Evolutionary conservation across 2,329 filamentous ascomycete genomes (phyloP).

Genomic region (Colletotrichum sp.): DNA sequence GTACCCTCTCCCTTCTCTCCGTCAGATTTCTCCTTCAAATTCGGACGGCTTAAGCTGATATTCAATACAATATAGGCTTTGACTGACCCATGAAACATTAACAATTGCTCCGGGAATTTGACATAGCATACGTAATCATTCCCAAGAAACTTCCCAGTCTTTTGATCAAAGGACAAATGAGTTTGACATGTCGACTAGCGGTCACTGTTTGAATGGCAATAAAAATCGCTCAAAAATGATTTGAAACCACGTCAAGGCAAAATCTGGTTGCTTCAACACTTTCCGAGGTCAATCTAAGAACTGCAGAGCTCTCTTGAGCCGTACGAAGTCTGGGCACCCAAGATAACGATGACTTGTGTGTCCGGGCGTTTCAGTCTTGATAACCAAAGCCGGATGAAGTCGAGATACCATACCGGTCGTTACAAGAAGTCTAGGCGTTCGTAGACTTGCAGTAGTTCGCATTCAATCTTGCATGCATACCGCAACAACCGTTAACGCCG

Average conservation of each 20-base stretch:
- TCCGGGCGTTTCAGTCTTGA: background rate
- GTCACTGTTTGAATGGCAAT: rapidly evolving
- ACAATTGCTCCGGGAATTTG: rapidly evolving
- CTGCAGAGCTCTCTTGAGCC: background rate
- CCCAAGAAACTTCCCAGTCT: background rate
- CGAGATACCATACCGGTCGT: background rate
- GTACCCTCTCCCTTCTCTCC: background rate
- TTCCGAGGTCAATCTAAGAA: rapidly evolving
- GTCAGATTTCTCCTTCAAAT: too few species aligned
- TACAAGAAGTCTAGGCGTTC: background rate
- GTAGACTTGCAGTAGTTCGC: background rate
- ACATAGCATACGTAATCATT: background rate
- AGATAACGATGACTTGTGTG: background rate
- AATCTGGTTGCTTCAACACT: background rate
- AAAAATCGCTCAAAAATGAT: background rate
- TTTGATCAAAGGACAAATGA: background rate
- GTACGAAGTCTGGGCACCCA: background rate
- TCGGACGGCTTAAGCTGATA: background rate
- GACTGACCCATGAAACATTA: rapidly evolving
- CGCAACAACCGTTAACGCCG: background rate
- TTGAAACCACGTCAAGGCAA: rapidly evolving
- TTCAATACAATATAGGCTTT: rapidly evolving
- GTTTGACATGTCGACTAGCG: background rate
- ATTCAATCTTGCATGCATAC: background rate
- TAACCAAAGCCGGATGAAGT: background rate